Percentiles rank a stretch among this genome's conserved stretches.
Conservation (phyloP, 257 asterid genomes). For the Oldenlandia corymbosa region DNA sequence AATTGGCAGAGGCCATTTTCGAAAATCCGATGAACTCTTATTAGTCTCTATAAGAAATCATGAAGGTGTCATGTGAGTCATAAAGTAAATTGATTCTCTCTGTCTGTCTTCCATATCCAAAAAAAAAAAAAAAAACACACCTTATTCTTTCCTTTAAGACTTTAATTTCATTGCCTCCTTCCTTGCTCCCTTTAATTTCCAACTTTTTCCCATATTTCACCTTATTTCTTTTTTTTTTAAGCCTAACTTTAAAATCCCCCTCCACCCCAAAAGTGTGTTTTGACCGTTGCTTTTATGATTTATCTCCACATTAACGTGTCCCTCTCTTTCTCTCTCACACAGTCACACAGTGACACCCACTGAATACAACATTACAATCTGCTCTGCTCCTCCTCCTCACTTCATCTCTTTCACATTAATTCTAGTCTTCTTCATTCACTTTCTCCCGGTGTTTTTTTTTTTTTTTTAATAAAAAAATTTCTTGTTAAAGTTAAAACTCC, state of each 20-base stretch:
- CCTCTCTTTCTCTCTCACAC: constrained; percentile 16
- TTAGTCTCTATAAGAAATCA: too few relatives aligned
- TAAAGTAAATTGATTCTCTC: constrained; percentile 12
- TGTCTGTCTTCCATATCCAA: constrained; percentile 4
- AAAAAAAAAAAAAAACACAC: too few relatives aligned
- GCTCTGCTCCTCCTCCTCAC: constrained; percentile 7
- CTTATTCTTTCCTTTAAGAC: constrained; percentile 29
- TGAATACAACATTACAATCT: neutral
- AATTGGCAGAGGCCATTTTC: too few relatives aligned
- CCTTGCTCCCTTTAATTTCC: constrained; percentile 14
- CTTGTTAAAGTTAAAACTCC: too few relatives aligned
- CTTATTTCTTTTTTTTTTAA: constrained; percentile 5
- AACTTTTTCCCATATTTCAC: too few relatives aligned
- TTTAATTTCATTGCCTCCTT: constrained; percentile 19
- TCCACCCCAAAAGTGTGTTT: constrained; percentile 8
- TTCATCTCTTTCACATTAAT: constrained; percentile 9
- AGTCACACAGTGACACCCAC: constrained; percentile 5
- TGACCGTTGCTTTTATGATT: constrained; percentile 58
- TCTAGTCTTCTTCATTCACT: too few relatives aligned
- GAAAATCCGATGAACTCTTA: too few relatives aligned
- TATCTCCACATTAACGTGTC: constrained; percentile 29
- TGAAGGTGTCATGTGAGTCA: neutral
- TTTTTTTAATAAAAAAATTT: too few relatives aligned
- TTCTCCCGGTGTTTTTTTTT: neutral
- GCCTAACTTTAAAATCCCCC: constrained; percentile 24